A percentile compares a stretch with the other conserved stretches of the same genome.
phyloP scores from a whole-genome alignment of 257 asterid genomes.

The Oldenlandia corymbosa region DNA sequence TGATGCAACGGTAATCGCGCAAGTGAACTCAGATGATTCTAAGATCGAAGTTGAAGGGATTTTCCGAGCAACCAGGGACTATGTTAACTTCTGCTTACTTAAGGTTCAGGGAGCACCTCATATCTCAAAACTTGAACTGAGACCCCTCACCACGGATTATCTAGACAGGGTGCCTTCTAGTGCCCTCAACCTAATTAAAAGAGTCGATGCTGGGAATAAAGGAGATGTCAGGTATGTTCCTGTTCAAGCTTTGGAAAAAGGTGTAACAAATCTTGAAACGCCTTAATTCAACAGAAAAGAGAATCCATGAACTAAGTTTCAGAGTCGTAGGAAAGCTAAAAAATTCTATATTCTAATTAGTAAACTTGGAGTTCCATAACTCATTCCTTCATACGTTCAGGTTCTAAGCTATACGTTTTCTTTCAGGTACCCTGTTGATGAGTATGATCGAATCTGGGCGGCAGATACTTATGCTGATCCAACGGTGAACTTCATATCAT shows the following conservation, averaged over 20 bases:
- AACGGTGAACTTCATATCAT: constrained; percentile 21
- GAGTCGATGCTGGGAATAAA: constrained; percentile 40
- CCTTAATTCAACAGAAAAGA: neutral
- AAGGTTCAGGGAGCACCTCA: constrained; percentile 37
- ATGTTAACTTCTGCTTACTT: constrained; percentile 43
- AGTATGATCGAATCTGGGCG: constrained; percentile 50
- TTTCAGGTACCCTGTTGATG: constrained; percentile 46
- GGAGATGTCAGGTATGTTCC: constrained; percentile 41
- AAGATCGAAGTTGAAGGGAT: constrained; percentile 43
- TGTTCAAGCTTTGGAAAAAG: neutral
- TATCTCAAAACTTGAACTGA: constrained; percentile 43
- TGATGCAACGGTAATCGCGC: constrained; percentile 38
- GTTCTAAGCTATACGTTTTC: constrained; percentile 4
- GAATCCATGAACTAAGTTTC: neutral
- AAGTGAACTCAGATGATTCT: constrained; percentile 20
- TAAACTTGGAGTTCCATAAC: neutral
- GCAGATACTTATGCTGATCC: constrained; percentile 24
- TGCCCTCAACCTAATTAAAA: constrained; percentile 41
- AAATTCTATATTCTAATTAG: neutral
- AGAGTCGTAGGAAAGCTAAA: neutral
- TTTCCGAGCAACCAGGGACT: constrained; percentile 36
- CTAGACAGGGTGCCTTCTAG: constrained; percentile 24
- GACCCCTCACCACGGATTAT: constrained; percentile 36
- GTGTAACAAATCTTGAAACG: no score
- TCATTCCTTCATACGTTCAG: neutral